Base-by-base conservation (phyloP, 2,329 filamentous ascomycete genomes). In the Hymenoscyphus salicellus region DNA sequence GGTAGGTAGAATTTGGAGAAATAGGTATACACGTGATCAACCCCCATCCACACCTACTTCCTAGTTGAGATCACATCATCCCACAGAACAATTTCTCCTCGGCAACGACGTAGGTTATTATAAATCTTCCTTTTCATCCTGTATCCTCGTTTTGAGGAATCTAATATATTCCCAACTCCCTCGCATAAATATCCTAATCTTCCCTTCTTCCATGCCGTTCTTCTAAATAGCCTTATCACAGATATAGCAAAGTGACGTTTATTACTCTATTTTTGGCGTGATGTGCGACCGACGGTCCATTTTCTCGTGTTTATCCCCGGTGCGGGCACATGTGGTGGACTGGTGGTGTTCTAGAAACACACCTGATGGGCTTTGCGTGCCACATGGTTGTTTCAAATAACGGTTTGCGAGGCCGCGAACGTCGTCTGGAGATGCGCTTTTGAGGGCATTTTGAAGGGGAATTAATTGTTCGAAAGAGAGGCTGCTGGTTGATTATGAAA, bases 341-440 rank as follows among this genome's bases (percentile, higher is more conserved):
- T 32, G 32, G 32, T 33, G 32, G 33, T 38, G 56, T 38, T 38
- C 56, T 33, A 58, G 33, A 58, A 26, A 58, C 36, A 36, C 36
- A 20, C 14, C n/a, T 58, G 32, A 14, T 16, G n/a, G 3, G 23
- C 16, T 23, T 26, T 58, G 23, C 36, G 36, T 38, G 36, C 23
- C 33, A 58, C n/a, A n/a, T 41, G 56, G 38, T 58, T 38, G 56
- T 58, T 58, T 58, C 56, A 23, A 58, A 17, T 17, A 59, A 20
- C 23, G 57, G 46, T 26, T 59, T 20, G 26, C 33, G 26, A 28
- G 38, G 23, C 11, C n/a, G 32, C 33, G 28, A 57, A 16, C 11
- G 26, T 23, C 6, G n/a, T 41, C 36, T 49, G 20, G 32, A 30
- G 52, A 11, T 55, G 41, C 23, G 59, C 32, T 60, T 23, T 14